These are phyloP conservation scores for Malassezia vespertilionis DNA, from an alignment of 1,284 basidiomycete species.

Conservation along the genomic window DNA sequence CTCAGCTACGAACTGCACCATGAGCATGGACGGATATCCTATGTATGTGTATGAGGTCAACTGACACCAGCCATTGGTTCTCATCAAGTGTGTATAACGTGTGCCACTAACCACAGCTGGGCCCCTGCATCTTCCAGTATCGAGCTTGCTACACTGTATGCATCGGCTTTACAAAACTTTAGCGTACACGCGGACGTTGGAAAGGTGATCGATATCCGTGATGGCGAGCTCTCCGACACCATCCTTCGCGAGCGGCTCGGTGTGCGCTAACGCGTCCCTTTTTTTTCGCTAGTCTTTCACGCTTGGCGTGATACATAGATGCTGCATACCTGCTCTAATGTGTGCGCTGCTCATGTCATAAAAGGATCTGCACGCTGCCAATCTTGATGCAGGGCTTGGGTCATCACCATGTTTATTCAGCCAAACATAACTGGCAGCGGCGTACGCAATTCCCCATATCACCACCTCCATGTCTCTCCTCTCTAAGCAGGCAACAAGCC, in stretches of 20 bases:
- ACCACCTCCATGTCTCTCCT: no score
- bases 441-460: no score
- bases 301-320: no score
- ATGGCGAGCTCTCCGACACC: slow-evolving; percentile 22
- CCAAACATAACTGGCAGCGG: no score
- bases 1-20: slow-evolving; percentile 72
- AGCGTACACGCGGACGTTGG: slow-evolving; percentile 31
- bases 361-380: no score
- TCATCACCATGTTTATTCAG: no score
- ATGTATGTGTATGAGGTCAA: slow-evolving; percentile 39
- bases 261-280: slow-evolving; percentile 12
- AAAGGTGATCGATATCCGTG: slow-evolving; percentile 38
- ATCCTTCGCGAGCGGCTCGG: slow-evolving; percentile 27
- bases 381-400: no score
- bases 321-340: no score
- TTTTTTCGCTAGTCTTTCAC: no score
- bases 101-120: slow-evolving; percentile 29
- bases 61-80: slow-evolving; percentile 22
- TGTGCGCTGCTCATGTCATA: no score
- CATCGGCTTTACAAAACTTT: slow-evolving; percentile 40
- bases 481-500: no score
- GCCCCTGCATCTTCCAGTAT: slow-evolving; percentile 33
- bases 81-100: slow-evolving; percentile 20
- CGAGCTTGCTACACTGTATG: slow-evolving; percentile 41
- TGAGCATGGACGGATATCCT: slow-evolving; percentile 70